Conservation (phyloP, 106 monocot genomes). For the Allium cepa region DNA sequence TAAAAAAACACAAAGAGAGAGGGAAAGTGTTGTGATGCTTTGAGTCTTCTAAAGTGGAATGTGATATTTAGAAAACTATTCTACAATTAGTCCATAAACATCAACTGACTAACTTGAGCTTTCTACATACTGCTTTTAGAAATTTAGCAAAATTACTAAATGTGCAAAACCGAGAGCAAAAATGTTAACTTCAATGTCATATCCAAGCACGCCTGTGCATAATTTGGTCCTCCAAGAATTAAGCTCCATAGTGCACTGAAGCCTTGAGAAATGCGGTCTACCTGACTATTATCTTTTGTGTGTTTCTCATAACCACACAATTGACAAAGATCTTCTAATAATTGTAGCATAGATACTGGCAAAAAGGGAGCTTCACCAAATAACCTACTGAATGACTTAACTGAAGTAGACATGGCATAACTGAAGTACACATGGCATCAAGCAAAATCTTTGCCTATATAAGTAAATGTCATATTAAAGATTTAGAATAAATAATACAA, state of each 20-base stretch:
- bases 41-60: no score
- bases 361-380: slow-evolving; percentile 83
- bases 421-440: no score
- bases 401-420: slow-evolving; percentile 78
- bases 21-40: no score
- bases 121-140: no score
- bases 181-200: slow-evolving; percentile 68
- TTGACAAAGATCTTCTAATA: slow-evolving; percentile 78
- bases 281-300: slow-evolving; percentile 53
- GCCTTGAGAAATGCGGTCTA: slow-evolving; percentile 85
- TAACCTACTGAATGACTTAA: slow-evolving; percentile 82
- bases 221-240: slow-evolving; percentile 61
- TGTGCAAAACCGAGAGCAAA: no score
- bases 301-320: slow-evolving; percentile 32
- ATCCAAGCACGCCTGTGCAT: slow-evolving; percentile 54
- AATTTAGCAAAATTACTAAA: no score
- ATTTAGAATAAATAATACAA: not conserved
- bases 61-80: no score
- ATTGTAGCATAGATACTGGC: slow-evolving; percentile 49
- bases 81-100: no score
- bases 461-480: not conserved
- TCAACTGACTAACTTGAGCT: no score
- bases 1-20: no score
- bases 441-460: slow-evolving; percentile 61
- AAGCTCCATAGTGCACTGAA: slow-evolving; percentile 86